These are phyloP conservation scores for Pseudogymnoascus sp. DNA, from an alignment of 2,329 filamentous ascomycete genomes.

Conservation along the genomic window DNA sequence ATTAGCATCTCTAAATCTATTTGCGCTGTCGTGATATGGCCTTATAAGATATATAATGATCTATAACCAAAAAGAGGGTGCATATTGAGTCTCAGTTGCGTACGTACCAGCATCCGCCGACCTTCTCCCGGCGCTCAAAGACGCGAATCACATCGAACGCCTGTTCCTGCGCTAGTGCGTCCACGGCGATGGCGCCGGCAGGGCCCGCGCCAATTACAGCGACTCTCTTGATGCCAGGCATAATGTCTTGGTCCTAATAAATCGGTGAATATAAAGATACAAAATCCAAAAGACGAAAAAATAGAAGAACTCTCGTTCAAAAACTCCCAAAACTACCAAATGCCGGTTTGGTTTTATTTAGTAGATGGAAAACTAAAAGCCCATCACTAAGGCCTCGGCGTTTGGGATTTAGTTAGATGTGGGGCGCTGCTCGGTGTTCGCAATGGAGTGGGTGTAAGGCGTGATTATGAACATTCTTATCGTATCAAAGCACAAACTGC, in stretches of 20 bases:
- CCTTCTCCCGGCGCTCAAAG: constrained; percentile 51
- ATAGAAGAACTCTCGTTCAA: background rate
- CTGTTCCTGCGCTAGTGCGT: constrained; percentile 51
- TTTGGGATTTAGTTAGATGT: background rate
- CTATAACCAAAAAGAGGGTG: background rate
- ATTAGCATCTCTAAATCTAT: background rate
- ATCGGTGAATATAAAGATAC: background rate
- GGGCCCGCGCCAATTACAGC: constrained; percentile 56
- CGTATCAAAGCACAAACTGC: background rate
- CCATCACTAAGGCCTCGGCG: background rate
- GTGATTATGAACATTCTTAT: background rate
- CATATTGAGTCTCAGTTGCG: background rate
- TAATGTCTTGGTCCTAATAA: background rate
- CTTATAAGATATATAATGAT: background rate
- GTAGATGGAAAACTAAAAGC: background rate
- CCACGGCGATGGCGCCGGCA: constrained; percentile 50
- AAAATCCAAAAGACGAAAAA: background rate
- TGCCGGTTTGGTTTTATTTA: background rate
- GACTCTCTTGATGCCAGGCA: constrained; percentile 31
- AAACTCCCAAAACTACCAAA: background rate
- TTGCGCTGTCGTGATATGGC: background rate
- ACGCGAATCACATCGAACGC: constrained; percentile 50
- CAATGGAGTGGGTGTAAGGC: background rate
- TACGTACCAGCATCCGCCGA: constrained; percentile 52
- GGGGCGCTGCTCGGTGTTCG: background rate